Base-by-base conservation (phyloP, 1,284 basidiomycete genomes). In the Apiotrichum gracile region DNA sequence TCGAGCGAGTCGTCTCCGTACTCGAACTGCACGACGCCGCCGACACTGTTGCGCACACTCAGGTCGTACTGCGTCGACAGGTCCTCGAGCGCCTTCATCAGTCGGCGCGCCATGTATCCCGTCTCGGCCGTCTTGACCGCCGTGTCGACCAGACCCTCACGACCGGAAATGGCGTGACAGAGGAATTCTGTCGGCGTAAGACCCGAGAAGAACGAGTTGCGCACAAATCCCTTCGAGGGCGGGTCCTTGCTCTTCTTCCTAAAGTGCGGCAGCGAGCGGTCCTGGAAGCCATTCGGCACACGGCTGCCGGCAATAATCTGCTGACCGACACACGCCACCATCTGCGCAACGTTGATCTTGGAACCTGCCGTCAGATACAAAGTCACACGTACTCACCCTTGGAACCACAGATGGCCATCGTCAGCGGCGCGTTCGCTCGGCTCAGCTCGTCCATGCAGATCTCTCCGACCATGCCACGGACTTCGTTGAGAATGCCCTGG, bases 41-140 rank as follows among this genome's bases (percentile, higher is more conserved):
- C 96, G 0, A 84, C 85, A 2, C 91, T 93, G 76, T 96, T 98
- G 31, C 96, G 83, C 19, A 99, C 94, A n/a, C 90, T 92, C 27
- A 93, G 78, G 74, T 98, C 96, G 74, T 99, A 99, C 58, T 97
- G 91, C 0, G 91, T 93, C 6, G 91, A 93, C 44, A 99, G 78
- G 78, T 98, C 96, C 73, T 99, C 96, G 61, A 99, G 77, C 3
- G 96, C 94, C 75, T 99, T 99, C 96, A 99, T 98, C 62, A 99
- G 76, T 59, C 96, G 87, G 57, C 96, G 85, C 68, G 94, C 91
- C 94, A 99, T 98, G 78, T 99, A 99, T 39, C 96, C 96, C 1
- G 96, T 98, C 76, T 98, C 96, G 19, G 96, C 96, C 1, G 96
- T 99, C 78, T 99, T 99, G 75, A 99, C 96, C 24, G 96, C 96